A percentile compares a stretch with the other conserved stretches of the same genome.
Evolutionary conservation across 257 asterid species (phyloP).

Genomic region (Anisodus tanguticus): DNA sequence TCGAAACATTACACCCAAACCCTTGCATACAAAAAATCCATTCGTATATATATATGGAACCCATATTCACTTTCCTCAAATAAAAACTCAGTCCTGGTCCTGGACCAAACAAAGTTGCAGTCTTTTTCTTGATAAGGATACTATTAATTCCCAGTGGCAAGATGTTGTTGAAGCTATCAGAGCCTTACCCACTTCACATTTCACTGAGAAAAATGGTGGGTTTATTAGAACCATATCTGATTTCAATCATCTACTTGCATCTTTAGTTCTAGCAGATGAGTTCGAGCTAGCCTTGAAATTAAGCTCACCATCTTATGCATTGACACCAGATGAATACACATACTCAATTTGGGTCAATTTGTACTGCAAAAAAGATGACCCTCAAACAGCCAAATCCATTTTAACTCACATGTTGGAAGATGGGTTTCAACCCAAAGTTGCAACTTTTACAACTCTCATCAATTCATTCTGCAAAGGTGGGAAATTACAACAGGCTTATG

Average conservation of each 20-base stretch:
- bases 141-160: slow-evolving; percentile 27
- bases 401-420: slow-evolving; percentile 49
- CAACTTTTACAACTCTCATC: slow-evolving; percentile 65
- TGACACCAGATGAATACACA: slow-evolving; percentile 30
- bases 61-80: neutral
- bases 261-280: slow-evolving; percentile 53
- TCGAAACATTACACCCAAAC: neutral
- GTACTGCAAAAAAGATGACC: slow-evolving; percentile 57
- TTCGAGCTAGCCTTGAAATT: slow-evolving; percentile 56
- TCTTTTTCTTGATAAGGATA: slow-evolving; percentile 2
- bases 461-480: slow-evolving; percentile 61
- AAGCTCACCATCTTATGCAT: slow-evolving; percentile 33
- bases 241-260: slow-evolving; percentile 47
- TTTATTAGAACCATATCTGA: slow-evolving; percentile 40
- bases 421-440: slow-evolving; percentile 61
- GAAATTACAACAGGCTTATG: slow-evolving; percentile 51
- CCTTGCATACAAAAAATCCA: no score
- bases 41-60: no score
- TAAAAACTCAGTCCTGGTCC: slow-evolving; percentile 31
- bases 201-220: slow-evolving; percentile 37
- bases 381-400: slow-evolving; percentile 48
- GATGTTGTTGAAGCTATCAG: slow-evolving; percentile 35
- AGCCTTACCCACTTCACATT: slow-evolving; percentile 36
- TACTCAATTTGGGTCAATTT: slow-evolving; percentile 53
- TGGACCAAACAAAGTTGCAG: slow-evolving; percentile 31